Percentiles rank a stretch among this genome's conserved stretches.
Evolutionary conservation across 768 basidiomycete genomes (phyloP).

Genomic region (Boletus edulis): DNA sequence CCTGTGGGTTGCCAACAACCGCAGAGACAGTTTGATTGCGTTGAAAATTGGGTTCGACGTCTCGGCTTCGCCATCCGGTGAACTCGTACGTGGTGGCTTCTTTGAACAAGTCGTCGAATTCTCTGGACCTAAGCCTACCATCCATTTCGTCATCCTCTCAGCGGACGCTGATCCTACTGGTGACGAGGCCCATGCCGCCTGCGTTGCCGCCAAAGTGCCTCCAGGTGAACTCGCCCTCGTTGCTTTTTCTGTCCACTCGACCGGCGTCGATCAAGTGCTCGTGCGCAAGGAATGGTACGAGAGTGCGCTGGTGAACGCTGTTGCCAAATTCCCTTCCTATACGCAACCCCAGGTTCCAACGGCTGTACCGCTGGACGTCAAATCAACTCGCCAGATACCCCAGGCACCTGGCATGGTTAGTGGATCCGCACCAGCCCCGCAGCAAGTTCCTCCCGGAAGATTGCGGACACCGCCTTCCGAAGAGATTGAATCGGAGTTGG

Average conservation of each 20-base stretch:
- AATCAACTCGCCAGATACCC: slow-evolving; percentile 25
- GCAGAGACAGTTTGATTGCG: slow-evolving; percentile 81
- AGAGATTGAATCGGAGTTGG: slow-evolving; percentile 65
- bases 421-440: slow-evolving; percentile 16
- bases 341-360: slow-evolving; percentile 28
- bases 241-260: slow-evolving; percentile 85
- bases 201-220: slow-evolving; percentile 74
- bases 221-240: slow-evolving; percentile 78
- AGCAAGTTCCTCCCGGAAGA: slow-evolving; percentile 40
- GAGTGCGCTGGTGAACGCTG: slow-evolving; percentile 52
- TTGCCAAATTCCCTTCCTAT: slow-evolving; percentile 62
- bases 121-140: slow-evolving; percentile 77
- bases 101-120: slow-evolving; percentile 86
- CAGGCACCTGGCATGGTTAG: slow-evolving; percentile 28
- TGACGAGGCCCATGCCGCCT: slow-evolving; percentile 80
- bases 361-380: slow-evolving; percentile 22
- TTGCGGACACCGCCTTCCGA: slow-evolving; percentile 72
- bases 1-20: slow-evolving; percentile 84
- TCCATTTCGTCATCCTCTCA: slow-evolving; percentile 86
- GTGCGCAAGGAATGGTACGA: slow-evolving; percentile 87
- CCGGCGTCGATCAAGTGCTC: slow-evolving; percentile 86
- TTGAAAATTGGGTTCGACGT: slow-evolving; percentile 69
- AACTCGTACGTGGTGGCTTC: slow-evolving; percentile 61
- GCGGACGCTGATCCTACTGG: slow-evolving; percentile 81
- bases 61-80: slow-evolving; percentile 53